Evolutionary conservation across 208 protist genomes (phyloP).

Genomic region (Leishmania braziliensis): DNA sequence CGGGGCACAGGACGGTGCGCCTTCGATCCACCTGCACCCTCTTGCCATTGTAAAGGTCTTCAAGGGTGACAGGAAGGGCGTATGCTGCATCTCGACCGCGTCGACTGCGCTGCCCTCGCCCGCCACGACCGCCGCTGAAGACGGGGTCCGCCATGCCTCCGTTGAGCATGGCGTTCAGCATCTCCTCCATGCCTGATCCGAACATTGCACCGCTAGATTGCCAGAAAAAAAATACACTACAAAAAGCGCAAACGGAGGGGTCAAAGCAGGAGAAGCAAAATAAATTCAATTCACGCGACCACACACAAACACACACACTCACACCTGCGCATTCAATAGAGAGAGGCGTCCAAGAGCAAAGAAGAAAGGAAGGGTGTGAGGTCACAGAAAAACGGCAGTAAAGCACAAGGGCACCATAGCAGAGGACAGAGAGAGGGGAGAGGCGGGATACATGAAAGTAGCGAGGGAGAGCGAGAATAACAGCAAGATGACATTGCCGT

Average conservation of each 20-base stretch:
- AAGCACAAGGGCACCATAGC: not conserved
- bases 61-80: constrained; percentile 65
- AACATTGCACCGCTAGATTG: constrained; percentile 34
- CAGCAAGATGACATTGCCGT: not conserved
- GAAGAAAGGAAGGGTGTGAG: not conserved
- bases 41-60: constrained; percentile 85
- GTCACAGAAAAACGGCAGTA: not conserved
- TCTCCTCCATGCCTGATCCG: constrained; percentile 49
- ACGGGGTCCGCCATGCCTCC: constrained; percentile 20
- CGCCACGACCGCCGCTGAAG: constrained; percentile 7
- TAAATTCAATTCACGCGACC: not conserved
- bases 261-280: not conserved
- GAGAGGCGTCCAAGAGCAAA: not conserved
- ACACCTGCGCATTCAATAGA: not conserved
- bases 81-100: constrained; percentile 30
- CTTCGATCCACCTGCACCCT: constrained; percentile 42
- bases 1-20: constrained; percentile 54
- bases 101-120: constrained; percentile 20
- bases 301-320: not conserved
- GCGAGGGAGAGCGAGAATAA: not conserved
- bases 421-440: not conserved
- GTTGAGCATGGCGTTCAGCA: constrained; percentile 81
- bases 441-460: not conserved
- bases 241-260: not conserved
- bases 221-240: not conserved